Percentiles rank a stretch among this genome's conserved stretches.
phyloP scores from a whole-genome alignment of 2,329 filamentous ascomycete genomes.

The Botrytis elliptica region DNA sequence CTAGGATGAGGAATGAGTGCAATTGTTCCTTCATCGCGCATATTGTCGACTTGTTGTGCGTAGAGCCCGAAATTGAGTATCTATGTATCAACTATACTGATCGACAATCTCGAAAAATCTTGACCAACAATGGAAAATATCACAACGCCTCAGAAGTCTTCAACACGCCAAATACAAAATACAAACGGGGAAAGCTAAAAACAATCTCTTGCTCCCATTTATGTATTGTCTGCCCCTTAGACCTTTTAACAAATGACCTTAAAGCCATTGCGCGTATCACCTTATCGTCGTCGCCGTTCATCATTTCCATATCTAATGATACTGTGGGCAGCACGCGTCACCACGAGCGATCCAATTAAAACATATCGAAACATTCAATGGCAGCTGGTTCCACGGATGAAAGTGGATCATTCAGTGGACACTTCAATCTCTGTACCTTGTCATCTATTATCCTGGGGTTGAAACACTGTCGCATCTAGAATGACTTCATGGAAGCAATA shows the following conservation, averaged over 20 bases:
- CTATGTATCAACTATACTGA: background rate
- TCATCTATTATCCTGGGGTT: background rate
- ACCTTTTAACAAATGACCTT: background rate
- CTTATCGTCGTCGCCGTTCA: background rate
- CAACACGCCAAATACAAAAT: background rate
- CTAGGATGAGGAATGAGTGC: slow-evolving; percentile 44
- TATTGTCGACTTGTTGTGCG: background rate
- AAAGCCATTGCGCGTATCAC: background rate
- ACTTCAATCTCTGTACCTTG: background rate
- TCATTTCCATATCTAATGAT: background rate
- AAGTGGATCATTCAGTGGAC: background rate
- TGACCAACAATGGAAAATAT: background rate
- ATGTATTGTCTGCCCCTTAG: background rate
- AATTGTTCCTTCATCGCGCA: slow-evolving; percentile 1
- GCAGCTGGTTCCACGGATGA: background rate
- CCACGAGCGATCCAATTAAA: background rate
- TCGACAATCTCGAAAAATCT: background rate
- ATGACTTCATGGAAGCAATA: background rate
- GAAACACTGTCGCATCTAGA: background rate
- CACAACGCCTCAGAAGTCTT: background rate
- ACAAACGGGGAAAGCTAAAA: background rate
- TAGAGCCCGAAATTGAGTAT: background rate
- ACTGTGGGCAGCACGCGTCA: background rate
- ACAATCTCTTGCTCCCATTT: background rate
- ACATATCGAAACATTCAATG: background rate